These are phyloP conservation scores for Lipomyces japonicus DNA, from an alignment of 805 yeast genomes.

Conservation along the genomic window DNA sequence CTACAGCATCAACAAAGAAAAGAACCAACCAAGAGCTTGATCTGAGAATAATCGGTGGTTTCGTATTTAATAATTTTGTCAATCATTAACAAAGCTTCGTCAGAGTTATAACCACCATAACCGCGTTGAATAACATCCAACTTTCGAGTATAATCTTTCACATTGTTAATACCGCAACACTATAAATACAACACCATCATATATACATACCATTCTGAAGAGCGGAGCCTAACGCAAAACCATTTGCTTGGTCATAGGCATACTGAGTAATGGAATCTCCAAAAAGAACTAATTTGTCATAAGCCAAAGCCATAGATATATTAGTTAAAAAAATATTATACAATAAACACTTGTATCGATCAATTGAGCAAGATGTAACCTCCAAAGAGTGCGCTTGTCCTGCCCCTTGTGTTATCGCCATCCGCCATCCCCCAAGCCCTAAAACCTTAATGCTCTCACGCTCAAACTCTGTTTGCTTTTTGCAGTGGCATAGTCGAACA, in stretches of 20 bases:
- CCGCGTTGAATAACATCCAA: conserved; percentile 73
- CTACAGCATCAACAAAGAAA: background rate
- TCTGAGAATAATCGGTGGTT: conserved; percentile 39
- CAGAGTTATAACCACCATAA: conserved; percentile 68
- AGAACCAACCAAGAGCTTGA: conserved; percentile 33
- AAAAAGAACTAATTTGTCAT: conserved; percentile 51
- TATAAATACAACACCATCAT: background rate
- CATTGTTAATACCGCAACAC: background rate
- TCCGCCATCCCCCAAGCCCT: too few relatives aligned
- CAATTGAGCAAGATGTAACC: background rate
- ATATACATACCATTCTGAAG: conserved; percentile 37
- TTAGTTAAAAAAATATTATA: too few relatives aligned
- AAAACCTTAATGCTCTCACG: too few relatives aligned
- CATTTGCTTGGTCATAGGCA: conserved; percentile 41
- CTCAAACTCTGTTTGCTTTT: too few relatives aligned
- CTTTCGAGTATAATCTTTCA: conserved; percentile 47
- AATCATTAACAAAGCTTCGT: conserved; percentile 52
- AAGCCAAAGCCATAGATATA: conserved; percentile 21
- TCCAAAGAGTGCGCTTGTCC: too few relatives aligned
- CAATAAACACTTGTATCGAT: background rate
- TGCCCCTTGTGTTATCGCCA: too few relatives aligned
- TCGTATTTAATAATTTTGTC: conserved; percentile 53
- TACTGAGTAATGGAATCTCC: conserved; percentile 72
- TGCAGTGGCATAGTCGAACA: too few relatives aligned
- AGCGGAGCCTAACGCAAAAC: conserved; percentile 53